These are phyloP conservation scores for Cadophora malorum DNA, from an alignment of 2,329 filamentous ascomycete genomes.

Conservation along the genomic window DNA sequence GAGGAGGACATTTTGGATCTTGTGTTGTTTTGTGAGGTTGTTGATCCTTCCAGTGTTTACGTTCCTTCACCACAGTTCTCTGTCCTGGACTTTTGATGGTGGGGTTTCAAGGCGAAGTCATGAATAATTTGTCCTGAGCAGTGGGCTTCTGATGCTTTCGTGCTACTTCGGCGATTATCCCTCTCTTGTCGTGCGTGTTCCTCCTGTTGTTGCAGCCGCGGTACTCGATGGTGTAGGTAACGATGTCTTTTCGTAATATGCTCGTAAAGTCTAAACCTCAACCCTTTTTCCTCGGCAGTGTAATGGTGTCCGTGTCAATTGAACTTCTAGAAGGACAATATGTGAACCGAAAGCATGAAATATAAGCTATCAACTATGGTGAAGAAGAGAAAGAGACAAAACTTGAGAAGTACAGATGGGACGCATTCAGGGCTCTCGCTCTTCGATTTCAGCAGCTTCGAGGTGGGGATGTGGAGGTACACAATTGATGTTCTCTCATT, in stretches of 20 bases:
- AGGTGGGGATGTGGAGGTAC: conserved; percentile 1
- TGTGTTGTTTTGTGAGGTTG: neutral
- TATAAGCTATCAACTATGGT: conserved; percentile 2
- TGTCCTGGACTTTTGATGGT: neutral
- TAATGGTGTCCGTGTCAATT: neutral
- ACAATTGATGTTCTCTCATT: conserved; percentile 11
- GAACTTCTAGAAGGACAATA: neutral
- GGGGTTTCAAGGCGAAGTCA: neutral
- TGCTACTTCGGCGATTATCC: neutral
- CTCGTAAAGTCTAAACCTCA: neutral
- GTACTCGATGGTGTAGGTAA: neutral
- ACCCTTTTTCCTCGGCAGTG: neutral
- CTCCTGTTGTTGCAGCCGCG: conserved; percentile 1
- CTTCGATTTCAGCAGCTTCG: neutral
- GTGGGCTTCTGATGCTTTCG: neutral
- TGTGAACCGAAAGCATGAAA: neutral
- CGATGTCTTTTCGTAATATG: neutral
- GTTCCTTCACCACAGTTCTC: conserved; percentile 2
- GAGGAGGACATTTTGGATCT: conserved; percentile 24
- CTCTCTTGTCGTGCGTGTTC: conserved; percentile 10
- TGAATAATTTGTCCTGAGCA: neutral
- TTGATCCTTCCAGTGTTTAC: neutral
- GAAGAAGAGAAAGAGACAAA: neutral
- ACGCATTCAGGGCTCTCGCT: neutral
- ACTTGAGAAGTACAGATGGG: neutral